Evolutionary conservation across 208 protist genomes (phyloP).

Genomic region (Wallacemonas collosoma): DNA sequence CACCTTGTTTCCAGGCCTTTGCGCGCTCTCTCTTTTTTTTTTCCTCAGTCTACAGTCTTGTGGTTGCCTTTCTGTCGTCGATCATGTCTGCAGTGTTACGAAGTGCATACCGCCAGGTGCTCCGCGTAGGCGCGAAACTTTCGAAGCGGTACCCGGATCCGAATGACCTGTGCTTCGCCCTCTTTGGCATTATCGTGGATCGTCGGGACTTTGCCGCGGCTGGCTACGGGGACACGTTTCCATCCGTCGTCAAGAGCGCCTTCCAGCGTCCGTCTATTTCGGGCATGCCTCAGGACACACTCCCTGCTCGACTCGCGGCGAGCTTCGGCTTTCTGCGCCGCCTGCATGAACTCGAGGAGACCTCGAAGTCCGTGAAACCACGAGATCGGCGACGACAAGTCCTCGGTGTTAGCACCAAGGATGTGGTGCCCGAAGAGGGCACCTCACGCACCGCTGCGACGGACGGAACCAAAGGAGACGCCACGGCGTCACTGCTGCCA

Average conservation of each 20-base stretch:
- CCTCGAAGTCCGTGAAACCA: constrained; percentile 3
- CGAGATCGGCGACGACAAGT: constrained; percentile 1
- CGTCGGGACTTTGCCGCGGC: constrained; percentile 68
- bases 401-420: not conserved
- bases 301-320: constrained; percentile 38
- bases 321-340: constrained; percentile 65
- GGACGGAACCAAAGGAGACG: constrained; percentile 7
- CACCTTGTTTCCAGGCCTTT: not conserved
- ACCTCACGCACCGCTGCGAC: constrained; percentile 3
- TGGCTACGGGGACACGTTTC: constrained; percentile 56
- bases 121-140: constrained; percentile 39
- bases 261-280: constrained; percentile 59
- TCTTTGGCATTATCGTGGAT: constrained; percentile 65
- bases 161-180: constrained; percentile 64
- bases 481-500: not conserved
- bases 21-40: not conserved
- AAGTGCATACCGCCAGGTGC: constrained; percentile 71
- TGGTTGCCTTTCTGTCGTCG: not conserved
- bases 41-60: not conserved
- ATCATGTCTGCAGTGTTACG: constrained; percentile 61
- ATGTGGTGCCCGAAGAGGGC: not conserved
- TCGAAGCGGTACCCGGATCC: constrained; percentile 46
- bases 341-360: constrained; percentile 45
- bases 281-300: constrained; percentile 45
- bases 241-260: constrained; percentile 44